Conservation (phyloP, 2,329 filamentous ascomycete genomes). For the Rhynchosporium graminicola region DNA sequence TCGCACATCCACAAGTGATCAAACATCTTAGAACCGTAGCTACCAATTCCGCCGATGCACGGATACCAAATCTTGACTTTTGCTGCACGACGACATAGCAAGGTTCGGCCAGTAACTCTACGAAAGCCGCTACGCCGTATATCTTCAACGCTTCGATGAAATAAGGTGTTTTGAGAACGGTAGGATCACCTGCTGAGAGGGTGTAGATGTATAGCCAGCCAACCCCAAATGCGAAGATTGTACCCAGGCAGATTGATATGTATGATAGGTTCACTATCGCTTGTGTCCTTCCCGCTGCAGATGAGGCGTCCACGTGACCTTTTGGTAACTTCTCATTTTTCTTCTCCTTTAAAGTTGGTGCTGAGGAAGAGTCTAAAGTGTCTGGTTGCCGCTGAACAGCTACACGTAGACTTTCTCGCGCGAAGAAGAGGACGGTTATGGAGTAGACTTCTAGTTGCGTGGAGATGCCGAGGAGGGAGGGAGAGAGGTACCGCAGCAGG, state of each 20-base stretch:
- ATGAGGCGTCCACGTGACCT: slow-evolving; percentile 35
- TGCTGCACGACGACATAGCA: slow-evolving; percentile 87
- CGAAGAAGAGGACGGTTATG: slow-evolving; percentile 91
- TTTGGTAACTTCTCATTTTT: slow-evolving; percentile 26
- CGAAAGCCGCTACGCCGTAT: slow-evolving; percentile 57
- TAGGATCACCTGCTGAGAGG: slow-evolving; percentile 48
- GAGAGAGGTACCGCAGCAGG: slow-evolving; percentile 83
- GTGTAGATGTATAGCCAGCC: slow-evolving; percentile 67
- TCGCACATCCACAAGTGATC: slow-evolving; percentile 69
- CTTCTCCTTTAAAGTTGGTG: slow-evolving; percentile 19
- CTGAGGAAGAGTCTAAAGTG: slow-evolving; percentile 22
- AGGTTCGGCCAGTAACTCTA: slow-evolving; percentile 85
- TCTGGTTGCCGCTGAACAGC: slow-evolving; percentile 78
- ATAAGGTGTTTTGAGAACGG: slow-evolving; percentile 59
- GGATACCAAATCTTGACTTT: slow-evolving; percentile 74
- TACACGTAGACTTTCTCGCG: slow-evolving; percentile 87
- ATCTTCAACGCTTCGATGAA: slow-evolving; percentile 56
- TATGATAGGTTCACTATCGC: slow-evolving; percentile 88
- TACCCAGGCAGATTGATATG: slow-evolving; percentile 69
- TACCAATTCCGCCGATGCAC: slow-evolving; percentile 79
- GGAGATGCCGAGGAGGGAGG: slow-evolving; percentile 78
- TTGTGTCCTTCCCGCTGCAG: slow-evolving; percentile 55
- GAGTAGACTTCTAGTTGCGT: slow-evolving; percentile 93
- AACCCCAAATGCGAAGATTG: slow-evolving; percentile 62
- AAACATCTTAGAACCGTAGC: slow-evolving; percentile 79